Conservation (phyloP, 306 rosid genomes). For the Crotalaria pallida region DNA sequence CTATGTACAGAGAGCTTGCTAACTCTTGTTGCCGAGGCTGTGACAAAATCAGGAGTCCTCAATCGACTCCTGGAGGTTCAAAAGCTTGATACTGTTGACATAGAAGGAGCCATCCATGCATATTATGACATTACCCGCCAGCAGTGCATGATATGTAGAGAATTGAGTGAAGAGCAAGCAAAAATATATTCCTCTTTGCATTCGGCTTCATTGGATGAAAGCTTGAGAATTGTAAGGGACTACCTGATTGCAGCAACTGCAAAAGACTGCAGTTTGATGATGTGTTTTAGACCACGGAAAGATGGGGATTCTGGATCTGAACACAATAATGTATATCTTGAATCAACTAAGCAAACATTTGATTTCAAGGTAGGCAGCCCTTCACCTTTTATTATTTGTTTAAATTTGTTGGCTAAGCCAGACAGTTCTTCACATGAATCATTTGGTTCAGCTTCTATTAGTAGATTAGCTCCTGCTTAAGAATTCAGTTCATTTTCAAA, state of each 20-base stretch:
- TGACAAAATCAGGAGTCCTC: conserved; percentile 56
- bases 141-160: conserved; percentile 64
- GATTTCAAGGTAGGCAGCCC: conserved; percentile 66
- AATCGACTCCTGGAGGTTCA: conserved; percentile 74
- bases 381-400: conserved; percentile 11
- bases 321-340: conserved; percentile 39
- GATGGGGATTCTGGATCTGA: conserved; percentile 40
- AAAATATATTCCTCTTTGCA: conserved; percentile 57
- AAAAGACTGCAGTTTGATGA: conserved; percentile 91
- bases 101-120: conserved; percentile 92
- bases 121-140: conserved; percentile 65
- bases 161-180: conserved; percentile 42
- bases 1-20: conserved; percentile 48
- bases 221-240: conserved; percentile 69
- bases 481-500: conserved; percentile 1
- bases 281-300: conserved; percentile 65
- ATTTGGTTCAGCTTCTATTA: conserved; percentile 1
- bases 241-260: conserved; percentile 80
- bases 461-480: background rate
- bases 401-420: background rate
- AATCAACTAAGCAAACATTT: conserved; percentile 62
- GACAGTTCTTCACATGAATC: background rate
- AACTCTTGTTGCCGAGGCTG: conserved; percentile 66
- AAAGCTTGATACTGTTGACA: conserved; percentile 78
- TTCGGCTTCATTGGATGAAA: conserved; percentile 69